Evolutionary conservation across 2,329 filamentous ascomycete genomes (phyloP).

Genomic region (Aspergillus proliferans): DNA sequence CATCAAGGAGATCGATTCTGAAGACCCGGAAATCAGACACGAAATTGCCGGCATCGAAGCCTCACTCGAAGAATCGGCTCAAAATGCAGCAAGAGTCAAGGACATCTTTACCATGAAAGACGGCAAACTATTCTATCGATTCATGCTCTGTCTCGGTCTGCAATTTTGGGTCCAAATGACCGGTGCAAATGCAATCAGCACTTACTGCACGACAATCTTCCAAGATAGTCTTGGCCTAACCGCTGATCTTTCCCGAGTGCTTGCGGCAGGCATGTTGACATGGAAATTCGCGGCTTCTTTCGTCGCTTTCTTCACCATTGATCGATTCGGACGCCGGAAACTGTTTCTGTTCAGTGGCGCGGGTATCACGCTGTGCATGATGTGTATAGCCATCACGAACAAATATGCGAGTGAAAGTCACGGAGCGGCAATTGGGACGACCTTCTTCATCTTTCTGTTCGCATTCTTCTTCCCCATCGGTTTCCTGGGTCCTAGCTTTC

Average conservation of each 20-base stretch:
- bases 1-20: constrained; percentile 33
- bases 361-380: constrained; percentile 14
- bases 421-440: constrained; percentile 6
- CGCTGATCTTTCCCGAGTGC: constrained; percentile 6
- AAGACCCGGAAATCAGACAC: background rate
- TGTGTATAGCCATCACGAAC: constrained; percentile 10
- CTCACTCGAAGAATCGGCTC: constrained; percentile 49
- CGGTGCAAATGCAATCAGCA: constrained; percentile 42
- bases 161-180: constrained; percentile 40
- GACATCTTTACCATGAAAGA: constrained; percentile 53
- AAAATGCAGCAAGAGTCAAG: constrained; percentile 49
- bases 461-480: constrained; percentile 16
- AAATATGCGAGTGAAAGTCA: constrained; percentile 4
- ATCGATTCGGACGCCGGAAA: constrained; percentile 8
- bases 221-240: constrained; percentile 15
- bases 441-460: constrained; percentile 14
- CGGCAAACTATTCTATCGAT: constrained; percentile 23
- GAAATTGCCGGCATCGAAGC: constrained; percentile 4
- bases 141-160: constrained; percentile 21
- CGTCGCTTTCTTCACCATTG: background rate
- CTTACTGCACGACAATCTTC: constrained; percentile 42
- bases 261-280: constrained; percentile 10
- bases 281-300: constrained; percentile 12
- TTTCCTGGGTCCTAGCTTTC: constrained; percentile 13
- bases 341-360: constrained; percentile 13